These are phyloP conservation scores for Penicillium thymicola DNA, from an alignment of 2,329 filamentous ascomycete genomes.

Conservation along the genomic window DNA sequence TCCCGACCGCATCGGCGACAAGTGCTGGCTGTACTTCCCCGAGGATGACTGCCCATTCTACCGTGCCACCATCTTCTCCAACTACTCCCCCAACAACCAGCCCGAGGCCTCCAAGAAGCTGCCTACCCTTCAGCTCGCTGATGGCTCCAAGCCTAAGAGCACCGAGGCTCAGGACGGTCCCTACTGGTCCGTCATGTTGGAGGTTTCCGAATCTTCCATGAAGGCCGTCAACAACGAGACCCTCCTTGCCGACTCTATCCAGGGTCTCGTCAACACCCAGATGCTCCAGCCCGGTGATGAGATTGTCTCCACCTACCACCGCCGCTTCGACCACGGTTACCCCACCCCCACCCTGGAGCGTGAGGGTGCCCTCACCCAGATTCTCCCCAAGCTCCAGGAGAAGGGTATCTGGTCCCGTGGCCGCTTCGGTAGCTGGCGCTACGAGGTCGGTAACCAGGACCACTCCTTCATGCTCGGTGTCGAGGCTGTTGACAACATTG, in stretches of 20 bases:
- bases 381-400: constrained; percentile 87
- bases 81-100: constrained; percentile 99
- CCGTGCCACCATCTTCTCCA: constrained; percentile 99
- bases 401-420: constrained; percentile 93
- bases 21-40: constrained; percentile 99
- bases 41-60: constrained; percentile 99
- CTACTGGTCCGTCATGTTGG: constrained; percentile 99
- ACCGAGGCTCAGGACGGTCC: constrained; percentile 77
- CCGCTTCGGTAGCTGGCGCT: constrained; percentile 96
- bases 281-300: constrained; percentile 90
- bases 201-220: constrained; percentile 92
- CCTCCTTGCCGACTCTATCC: constrained; percentile 84
- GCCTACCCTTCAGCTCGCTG: constrained; percentile 76
- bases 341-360: constrained; percentile 92
- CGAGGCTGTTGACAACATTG: constrained; percentile 85
- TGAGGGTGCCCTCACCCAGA: constrained; percentile 87
- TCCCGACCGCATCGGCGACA: constrained; percentile 95
- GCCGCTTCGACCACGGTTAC: constrained; percentile 97
- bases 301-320: constrained; percentile 97
- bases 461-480: constrained; percentile 97
- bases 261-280: constrained; percentile 95
- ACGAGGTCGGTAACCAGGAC: constrained; percentile 96
- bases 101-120: constrained; percentile 76
- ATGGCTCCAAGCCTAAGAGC: constrained; percentile 76
- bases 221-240: constrained; percentile 89